These are phyloP conservation scores for Leccinum sublutescens DNA, from an alignment of 768 basidiomycete genomes.

Conservation along the genomic window DNA sequence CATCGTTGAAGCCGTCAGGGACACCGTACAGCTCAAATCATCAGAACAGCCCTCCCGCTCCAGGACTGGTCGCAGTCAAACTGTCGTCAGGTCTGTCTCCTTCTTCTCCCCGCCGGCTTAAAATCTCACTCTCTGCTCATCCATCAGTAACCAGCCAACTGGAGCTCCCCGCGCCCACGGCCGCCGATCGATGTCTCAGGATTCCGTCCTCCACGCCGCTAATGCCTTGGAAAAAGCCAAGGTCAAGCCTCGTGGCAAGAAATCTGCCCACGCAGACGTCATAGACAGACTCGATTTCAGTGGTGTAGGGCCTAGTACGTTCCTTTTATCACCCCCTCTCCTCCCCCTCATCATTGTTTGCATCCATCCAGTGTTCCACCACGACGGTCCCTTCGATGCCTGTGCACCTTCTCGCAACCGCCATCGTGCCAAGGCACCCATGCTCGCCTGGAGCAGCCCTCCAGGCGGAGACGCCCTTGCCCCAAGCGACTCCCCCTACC, in stretches of 20 bases:
- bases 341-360: constrained; percentile 2
- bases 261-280: constrained; percentile 83
- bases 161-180: constrained; percentile 27
- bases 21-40: constrained; percentile 59
- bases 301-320: constrained; percentile 80
- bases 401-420: constrained; percentile 89
- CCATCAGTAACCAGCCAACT: constrained; percentile 23
- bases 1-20: constrained; percentile 63
- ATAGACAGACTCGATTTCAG: constrained; percentile 88
- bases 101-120: constrained; percentile 3
- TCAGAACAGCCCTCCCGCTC: constrained; percentile 42
- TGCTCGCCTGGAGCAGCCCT: constrained; percentile 67
- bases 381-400: constrained; percentile 90
- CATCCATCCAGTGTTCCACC: constrained; percentile 71
- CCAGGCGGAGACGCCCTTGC: constrained; percentile 42
- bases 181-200: constrained; percentile 51
- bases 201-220: constrained; percentile 41
- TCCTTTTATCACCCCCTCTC: constrained; percentile 4
- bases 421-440: constrained; percentile 74
- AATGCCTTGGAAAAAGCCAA: constrained; percentile 46
- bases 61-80: constrained; percentile 59
- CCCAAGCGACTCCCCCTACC: constrained; percentile 48
- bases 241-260: constrained; percentile 54
- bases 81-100: constrained; percentile 35
- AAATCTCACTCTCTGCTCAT: constrained; percentile 19